phyloP scores from a whole-genome alignment of 495 filamentous ascomycete species.

The Penicillium riverlandense region DNA sequence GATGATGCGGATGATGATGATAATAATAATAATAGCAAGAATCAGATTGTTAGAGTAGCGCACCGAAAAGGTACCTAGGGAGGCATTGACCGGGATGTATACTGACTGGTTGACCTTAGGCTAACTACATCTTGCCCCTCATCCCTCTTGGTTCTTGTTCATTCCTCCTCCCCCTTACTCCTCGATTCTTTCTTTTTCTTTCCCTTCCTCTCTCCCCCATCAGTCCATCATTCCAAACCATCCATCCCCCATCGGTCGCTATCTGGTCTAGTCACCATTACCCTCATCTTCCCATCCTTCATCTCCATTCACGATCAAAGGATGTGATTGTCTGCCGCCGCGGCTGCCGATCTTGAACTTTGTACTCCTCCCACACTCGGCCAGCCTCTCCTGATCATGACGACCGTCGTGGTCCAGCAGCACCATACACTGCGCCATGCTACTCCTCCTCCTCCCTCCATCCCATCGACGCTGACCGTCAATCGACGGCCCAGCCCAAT shows the following conservation, averaged over 20 bases:
- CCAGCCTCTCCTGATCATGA: constrained; percentile 27
- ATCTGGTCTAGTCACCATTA: no score
- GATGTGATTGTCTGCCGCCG: constrained; percentile 8
- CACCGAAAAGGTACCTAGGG: no score
- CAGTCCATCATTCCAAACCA: no score
- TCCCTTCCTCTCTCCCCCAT: no score
- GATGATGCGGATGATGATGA: no score
- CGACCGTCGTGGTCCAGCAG: constrained; percentile 45
- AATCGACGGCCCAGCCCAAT: constrained; percentile 51
- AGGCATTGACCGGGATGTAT: no score
- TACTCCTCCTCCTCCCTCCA: constrained; percentile 40
- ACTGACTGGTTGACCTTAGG: no score
- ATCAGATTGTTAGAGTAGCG: no score
- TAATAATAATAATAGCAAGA: no score
- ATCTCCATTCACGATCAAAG: neutral
- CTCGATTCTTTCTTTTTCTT: neutral
- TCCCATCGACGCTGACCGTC: constrained; percentile 31
- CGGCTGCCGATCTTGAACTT: constrained; percentile 5
- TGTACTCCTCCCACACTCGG: neutral
- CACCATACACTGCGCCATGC: constrained; percentile 38
- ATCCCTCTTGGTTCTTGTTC: constrained; percentile 3
- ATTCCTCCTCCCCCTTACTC: neutral
- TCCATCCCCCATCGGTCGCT: no score
- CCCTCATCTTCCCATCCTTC: no score
- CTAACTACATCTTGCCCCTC: constrained; percentile 1